Percentiles rank a stretch among this genome's conserved stretches.
Conservation (phyloP, 805 yeast species). For the Candida maris region DNA sequence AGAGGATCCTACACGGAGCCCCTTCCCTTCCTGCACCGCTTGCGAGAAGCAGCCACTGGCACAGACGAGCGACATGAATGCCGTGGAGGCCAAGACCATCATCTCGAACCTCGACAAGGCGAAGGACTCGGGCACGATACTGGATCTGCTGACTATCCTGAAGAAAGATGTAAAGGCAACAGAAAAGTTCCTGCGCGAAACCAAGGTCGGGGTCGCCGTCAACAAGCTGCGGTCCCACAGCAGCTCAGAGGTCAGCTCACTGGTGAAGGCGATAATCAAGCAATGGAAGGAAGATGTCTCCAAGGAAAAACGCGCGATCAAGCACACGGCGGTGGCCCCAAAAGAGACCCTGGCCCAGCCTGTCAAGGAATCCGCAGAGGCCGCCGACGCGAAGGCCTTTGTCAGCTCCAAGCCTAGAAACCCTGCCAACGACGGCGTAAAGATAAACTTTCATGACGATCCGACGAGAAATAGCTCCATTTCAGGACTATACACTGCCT, state of each 20-base stretch:
- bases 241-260: constrained; percentile 61
- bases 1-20: no score
- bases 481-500: constrained; percentile 80
- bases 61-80: constrained; percentile 53
- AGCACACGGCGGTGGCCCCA: constrained; percentile 7
- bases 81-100: constrained; percentile 67
- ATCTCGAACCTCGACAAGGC: constrained; percentile 75
- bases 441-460: constrained; percentile 65
- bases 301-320: constrained; percentile 45
- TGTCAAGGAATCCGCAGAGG: constrained; percentile 17
- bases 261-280: constrained; percentile 80
- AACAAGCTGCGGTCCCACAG: constrained; percentile 73
- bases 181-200: constrained; percentile 81
- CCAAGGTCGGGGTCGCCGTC: constrained; percentile 96
- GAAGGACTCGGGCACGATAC: constrained; percentile 55
- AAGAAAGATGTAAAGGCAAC: constrained; percentile 77
- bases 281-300: constrained; percentile 89
- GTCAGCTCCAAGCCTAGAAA: constrained; percentile 61
- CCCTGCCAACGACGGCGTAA: constrained; percentile 77
- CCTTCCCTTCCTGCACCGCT: no score
- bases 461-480: constrained; percentile 81
- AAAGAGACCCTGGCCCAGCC: constrained; percentile 7
- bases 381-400: constrained; percentile 30
- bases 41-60: no score
- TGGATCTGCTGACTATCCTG: constrained; percentile 62